Evolutionary conservation across 495 filamentous ascomycete species (phyloP).

Genomic region (Friedmanniomyces simplex): DNA sequence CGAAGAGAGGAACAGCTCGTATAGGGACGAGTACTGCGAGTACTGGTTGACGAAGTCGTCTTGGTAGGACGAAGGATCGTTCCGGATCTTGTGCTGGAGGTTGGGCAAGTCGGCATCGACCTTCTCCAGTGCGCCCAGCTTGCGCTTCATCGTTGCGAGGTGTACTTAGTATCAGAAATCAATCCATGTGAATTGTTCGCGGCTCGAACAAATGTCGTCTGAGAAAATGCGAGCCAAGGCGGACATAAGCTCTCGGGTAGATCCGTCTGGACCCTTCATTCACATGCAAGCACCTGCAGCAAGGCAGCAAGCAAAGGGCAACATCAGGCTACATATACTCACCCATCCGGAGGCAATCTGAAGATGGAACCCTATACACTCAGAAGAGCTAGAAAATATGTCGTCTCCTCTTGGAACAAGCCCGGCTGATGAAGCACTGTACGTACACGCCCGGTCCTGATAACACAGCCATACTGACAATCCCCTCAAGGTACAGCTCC

Average conservation of each 20-base stretch:
- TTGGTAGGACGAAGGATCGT: slow-evolving; percentile 75
- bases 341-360: too few species aligned
- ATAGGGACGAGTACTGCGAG: slow-evolving; percentile 80
- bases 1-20: slow-evolving; percentile 77
- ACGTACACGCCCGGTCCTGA: too few species aligned
- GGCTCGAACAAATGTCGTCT: not conserved
- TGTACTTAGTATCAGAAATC: too few species aligned
- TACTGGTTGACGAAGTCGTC: slow-evolving; percentile 84
- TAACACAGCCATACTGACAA: not conserved
- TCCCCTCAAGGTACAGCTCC: not conserved
- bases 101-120: slow-evolving; percentile 86
- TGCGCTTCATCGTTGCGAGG: slow-evolving; percentile 62
- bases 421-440: too few species aligned
- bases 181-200: too few species aligned
- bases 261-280: not conserved
- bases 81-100: slow-evolving; percentile 77
- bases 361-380: too few species aligned
- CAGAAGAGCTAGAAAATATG: too few species aligned
- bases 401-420: too few species aligned
- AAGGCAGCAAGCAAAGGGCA: too few species aligned
- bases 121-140: slow-evolving; percentile 85
- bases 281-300: too few species aligned
- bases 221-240: not conserved
- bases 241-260: not conserved
- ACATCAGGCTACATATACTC: too few species aligned